phyloP scores from a whole-genome alignment of 371 early-diverging fungal species.

The Blastocladiella emersonii region DNA sequence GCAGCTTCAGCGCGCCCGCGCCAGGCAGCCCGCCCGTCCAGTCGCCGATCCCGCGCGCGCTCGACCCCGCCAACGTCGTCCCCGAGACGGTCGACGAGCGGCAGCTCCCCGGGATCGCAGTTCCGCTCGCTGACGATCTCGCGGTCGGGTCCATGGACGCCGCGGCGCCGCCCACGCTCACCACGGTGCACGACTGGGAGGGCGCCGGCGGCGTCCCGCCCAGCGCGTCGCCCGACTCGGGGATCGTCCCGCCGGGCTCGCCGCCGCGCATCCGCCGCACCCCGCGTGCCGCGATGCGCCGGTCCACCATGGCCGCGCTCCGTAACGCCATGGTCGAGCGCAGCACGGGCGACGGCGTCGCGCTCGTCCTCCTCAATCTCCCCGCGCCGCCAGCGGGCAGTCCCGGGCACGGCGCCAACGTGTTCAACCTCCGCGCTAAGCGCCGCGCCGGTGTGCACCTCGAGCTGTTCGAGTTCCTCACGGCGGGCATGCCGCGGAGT shows the following conservation, averaged over 20 bases:
- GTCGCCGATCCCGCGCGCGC: no score
- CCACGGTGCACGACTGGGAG: not conserved
- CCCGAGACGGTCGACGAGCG: not conserved
- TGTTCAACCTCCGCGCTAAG: not conserved
- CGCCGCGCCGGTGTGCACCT: not conserved
- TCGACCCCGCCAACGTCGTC: no score
- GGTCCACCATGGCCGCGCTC: not conserved
- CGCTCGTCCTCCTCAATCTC: not conserved
- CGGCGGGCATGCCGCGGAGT: not conserved
- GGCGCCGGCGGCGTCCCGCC: not conserved
- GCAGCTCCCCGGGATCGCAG: not conserved
- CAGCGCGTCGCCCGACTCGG: not conserved
- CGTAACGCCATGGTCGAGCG: not conserved
- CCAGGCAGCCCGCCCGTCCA: no score
- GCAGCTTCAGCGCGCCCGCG: no score
- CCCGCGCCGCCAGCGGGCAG: not conserved
- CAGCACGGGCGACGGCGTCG: no score
- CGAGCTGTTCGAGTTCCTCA: not conserved
- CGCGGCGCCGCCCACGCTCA: no score
- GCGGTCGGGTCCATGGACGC: not conserved
- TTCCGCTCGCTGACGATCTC: not conserved
- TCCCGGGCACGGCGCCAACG: not conserved
- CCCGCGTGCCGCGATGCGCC: not conserved
- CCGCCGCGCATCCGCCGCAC: not conserved
- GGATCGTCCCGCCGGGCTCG: not conserved